Conservation (phyloP, 2,329 filamentous ascomycete species). For the Aspergillus aculeatinus region DNA sequence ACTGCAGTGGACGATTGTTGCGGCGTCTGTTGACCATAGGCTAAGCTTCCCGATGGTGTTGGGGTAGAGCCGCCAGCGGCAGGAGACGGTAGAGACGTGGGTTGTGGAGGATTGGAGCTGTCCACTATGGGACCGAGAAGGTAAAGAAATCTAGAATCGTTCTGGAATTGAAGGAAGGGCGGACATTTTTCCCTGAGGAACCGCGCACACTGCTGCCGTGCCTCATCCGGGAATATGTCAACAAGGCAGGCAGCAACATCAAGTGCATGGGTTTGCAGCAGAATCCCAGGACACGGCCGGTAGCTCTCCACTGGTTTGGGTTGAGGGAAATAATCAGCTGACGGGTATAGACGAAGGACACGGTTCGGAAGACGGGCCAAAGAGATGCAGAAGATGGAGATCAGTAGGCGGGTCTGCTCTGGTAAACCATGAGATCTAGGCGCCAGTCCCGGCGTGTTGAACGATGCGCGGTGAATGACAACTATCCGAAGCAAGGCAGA, state of each 20-base stretch:
- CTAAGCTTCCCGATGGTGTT: slow-evolving; percentile 27
- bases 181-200: slow-evolving; percentile 46
- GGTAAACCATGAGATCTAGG: slow-evolving; percentile 27
- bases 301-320: slow-evolving; percentile 22
- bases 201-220: slow-evolving; percentile 42
- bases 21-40: slow-evolving; percentile 16
- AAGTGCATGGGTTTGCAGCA: slow-evolving; percentile 42
- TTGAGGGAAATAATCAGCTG: slow-evolving; percentile 32
- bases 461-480: slow-evolving; percentile 41
- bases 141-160: slow-evolving; percentile 41
- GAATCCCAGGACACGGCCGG: slow-evolving; percentile 32
- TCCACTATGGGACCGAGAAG: slow-evolving; percentile 43
- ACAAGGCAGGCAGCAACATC: slow-evolving; percentile 47
- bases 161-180: slow-evolving; percentile 38
- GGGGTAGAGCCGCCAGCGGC: slow-evolving; percentile 32
- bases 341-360: slow-evolving; percentile 30
- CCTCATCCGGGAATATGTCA: slow-evolving; percentile 47
- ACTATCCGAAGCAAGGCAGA: slow-evolving; percentile 43
- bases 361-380: slow-evolving; percentile 38
- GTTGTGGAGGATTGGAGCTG: slow-evolving; percentile 21
- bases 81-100: slow-evolving; percentile 33
- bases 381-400: slow-evolving; percentile 42
- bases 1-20: slow-evolving; percentile 17
- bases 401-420: slow-evolving; percentile 39
- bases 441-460: slow-evolving; percentile 25